Percentiles rank a stretch among this genome's conserved stretches.
Conservation (phyloP, 23 red algal genomes). For the Pyropia yezoensis region DNA sequence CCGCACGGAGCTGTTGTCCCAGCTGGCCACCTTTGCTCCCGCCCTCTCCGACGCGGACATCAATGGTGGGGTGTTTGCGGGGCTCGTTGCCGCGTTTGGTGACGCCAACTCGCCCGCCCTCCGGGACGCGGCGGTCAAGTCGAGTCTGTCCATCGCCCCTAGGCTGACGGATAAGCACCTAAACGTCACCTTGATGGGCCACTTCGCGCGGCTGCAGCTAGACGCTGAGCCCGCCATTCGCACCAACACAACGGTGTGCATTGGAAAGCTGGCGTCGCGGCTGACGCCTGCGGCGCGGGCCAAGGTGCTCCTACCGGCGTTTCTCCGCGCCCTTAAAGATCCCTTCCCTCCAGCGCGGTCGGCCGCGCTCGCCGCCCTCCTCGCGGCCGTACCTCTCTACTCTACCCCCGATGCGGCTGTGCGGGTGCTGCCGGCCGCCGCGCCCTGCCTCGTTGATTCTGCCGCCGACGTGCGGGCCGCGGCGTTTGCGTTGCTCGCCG, state of each 20-base stretch:
- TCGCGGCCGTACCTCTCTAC: conserved; percentile 44
- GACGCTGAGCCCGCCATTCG: conserved; percentile 94
- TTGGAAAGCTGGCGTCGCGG: conserved; percentile 60
- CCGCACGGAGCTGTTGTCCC: conserved; percentile 50
- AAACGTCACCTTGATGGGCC: conserved; percentile 86
- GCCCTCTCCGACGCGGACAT: conserved; percentile 36
- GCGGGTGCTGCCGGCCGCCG: conserved; percentile 48
- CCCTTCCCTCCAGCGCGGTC: conserved; percentile 83
- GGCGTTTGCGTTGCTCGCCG: conserved; percentile 46
- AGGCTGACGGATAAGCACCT: conserved; percentile 70
- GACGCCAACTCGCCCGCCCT: conserved; percentile 58
- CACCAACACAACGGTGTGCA: conserved; percentile 97
- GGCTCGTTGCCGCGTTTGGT: conserved; percentile 53
- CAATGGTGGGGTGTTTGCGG: conserved; percentile 71
- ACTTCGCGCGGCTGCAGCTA: conserved; percentile 85
- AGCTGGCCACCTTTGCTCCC: conserved; percentile 44
- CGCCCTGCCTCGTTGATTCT: conserved; percentile 48
- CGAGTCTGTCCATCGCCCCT: conserved; percentile 44
- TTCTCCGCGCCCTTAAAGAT: conserved; percentile 80
- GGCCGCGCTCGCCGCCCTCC: conserved; percentile 63
- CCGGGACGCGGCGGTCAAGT: conserved; percentile 81
- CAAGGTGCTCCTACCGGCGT: conserved; percentile 90
- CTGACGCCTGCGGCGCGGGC: conserved; percentile 54
- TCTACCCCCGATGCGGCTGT: conserved; percentile 49
- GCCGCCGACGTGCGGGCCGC: conserved; percentile 38